Conservation (phyloP, 352 stramenopile genomes). For the Pythium angustatum region DNA sequence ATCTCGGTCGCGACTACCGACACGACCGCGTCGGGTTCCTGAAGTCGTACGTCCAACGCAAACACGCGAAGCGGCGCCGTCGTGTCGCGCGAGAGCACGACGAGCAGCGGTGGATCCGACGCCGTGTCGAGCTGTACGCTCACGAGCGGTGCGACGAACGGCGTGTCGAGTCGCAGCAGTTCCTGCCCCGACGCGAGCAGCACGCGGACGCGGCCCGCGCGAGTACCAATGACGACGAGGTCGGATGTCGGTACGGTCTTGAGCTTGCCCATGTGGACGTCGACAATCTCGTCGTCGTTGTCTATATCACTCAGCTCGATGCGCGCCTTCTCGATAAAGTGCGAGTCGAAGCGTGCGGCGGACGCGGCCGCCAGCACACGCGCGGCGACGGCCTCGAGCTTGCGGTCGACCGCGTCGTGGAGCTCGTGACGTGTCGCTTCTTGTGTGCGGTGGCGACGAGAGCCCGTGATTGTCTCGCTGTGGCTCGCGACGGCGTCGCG, state of each 20-base stretch:
- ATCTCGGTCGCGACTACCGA: not conserved
- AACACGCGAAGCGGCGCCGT: not conserved
- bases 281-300: slow-evolving; percentile 25
- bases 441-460: not conserved
- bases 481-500: not conserved
- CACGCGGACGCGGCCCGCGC: slow-evolving; percentile 34
- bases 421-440: not conserved
- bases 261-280: slow-evolving; percentile 51
- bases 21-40: not conserved
- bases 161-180: slow-evolving; percentile 27
- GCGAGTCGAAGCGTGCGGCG: slow-evolving; percentile 35
- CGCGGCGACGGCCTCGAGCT: slow-evolving; percentile 7
- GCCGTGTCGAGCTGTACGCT: slow-evolving; percentile 23
- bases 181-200: slow-evolving; percentile 30
- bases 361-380: not conserved
- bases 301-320: slow-evolving; percentile 8
- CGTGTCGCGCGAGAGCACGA: not conserved
- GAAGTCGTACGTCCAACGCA: not conserved
- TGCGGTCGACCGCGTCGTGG: slow-evolving; percentile 15
- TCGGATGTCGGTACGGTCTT: slow-evolving; percentile 28
- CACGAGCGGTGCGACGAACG: slow-evolving; percentile 31
- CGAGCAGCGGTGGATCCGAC: slow-evolving; percentile 21
- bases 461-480: not conserved
- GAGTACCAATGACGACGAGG: slow-evolving; percentile 39
- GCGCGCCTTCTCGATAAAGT: slow-evolving; percentile 41